These are phyloP conservation scores for Umbelopsis sp. DNA, from an alignment of 192 early-diverging fungal genomes.

Conservation along the genomic window DNA sequence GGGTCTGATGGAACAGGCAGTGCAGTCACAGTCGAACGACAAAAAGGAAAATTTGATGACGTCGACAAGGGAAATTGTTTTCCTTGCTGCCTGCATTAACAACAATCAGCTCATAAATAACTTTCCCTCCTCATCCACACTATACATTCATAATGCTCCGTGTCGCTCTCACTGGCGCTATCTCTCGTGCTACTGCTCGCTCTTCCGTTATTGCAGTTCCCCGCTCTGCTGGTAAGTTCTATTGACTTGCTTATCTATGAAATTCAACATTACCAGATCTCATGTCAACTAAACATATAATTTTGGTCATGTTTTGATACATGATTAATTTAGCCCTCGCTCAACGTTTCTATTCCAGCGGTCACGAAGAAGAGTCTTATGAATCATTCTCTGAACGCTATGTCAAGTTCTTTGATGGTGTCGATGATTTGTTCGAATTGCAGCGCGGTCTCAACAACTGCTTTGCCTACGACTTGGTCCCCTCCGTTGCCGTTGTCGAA, in stretches of 20 bases:
- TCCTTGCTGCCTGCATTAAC: constrained; percentile 17
- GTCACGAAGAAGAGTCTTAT: constrained; percentile 72
- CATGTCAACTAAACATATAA: background rate
- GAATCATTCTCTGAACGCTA: constrained; percentile 80
- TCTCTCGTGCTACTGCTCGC: constrained; percentile 34
- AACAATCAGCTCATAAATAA: constrained; percentile 9
- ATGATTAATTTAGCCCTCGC: constrained; percentile 21
- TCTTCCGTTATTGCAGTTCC: constrained; percentile 24
- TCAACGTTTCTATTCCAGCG: constrained; percentile 69
- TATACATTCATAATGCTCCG: constrained; percentile 36
- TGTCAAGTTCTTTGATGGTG: constrained; percentile 80
- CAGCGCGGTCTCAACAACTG: constrained; percentile 98
- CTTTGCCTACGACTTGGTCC: constrained; percentile 95
- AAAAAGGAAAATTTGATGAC: background rate
- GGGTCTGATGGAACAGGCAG: background rate
- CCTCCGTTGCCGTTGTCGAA: constrained; percentile 84
- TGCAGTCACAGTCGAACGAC: background rate
- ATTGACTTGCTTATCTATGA: background rate
- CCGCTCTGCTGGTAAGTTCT: constrained; percentile 21
- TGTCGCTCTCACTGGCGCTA: constrained; percentile 35
- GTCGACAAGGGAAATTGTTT: constrained; percentile 8
- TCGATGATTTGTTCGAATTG: constrained; percentile 95
- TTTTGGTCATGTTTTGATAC: background rate
- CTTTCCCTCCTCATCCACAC: constrained; percentile 17
- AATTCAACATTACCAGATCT: background rate